These are phyloP conservation scores for Clonostachys sp. DNA, from an alignment of 2,329 filamentous ascomycete genomes.

Conservation along the genomic window DNA sequence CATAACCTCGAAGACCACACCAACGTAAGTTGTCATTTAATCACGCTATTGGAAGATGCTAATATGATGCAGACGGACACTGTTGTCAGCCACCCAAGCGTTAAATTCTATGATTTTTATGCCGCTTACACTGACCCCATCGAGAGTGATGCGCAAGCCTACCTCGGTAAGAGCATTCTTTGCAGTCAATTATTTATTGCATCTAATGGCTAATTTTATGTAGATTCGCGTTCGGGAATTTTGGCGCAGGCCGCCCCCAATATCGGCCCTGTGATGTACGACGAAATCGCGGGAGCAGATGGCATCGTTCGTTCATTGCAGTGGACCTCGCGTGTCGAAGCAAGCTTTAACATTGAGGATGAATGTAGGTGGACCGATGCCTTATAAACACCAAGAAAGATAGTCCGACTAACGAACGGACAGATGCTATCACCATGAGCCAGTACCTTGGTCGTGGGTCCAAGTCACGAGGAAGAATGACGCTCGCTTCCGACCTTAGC, in stretches of 20 bases:
- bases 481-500: conserved; percentile 51
- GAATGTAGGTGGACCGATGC: conserved; percentile 15
- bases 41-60: not conserved
- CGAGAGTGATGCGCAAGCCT: conserved; percentile 31
- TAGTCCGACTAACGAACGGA: conserved; percentile 2
- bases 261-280: conserved; percentile 52
- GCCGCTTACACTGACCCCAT: conserved; percentile 48
- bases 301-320: conserved; percentile 59
- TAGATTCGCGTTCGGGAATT: conserved; percentile 48
- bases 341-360: conserved; percentile 32
- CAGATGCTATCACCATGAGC: conserved; percentile 46
- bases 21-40: conserved; percentile 24
- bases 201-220: not conserved
- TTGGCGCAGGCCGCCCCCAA: conserved; percentile 62
- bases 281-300: conserved; percentile 52
- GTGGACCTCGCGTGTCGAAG: conserved; percentile 63
- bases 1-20: conserved; percentile 54
- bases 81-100: conserved; percentile 35
- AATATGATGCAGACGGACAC: conserved; percentile 33
- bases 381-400: not conserved
- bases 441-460: conserved; percentile 62
- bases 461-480: conserved; percentile 55
- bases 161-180: conserved; percentile 29
- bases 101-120: conserved; percentile 62
- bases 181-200: too few relatives aligned